Evolutionary conservation across 768 basidiomycete species (phyloP).

Genomic region (Trametes sanguinea): DNA sequence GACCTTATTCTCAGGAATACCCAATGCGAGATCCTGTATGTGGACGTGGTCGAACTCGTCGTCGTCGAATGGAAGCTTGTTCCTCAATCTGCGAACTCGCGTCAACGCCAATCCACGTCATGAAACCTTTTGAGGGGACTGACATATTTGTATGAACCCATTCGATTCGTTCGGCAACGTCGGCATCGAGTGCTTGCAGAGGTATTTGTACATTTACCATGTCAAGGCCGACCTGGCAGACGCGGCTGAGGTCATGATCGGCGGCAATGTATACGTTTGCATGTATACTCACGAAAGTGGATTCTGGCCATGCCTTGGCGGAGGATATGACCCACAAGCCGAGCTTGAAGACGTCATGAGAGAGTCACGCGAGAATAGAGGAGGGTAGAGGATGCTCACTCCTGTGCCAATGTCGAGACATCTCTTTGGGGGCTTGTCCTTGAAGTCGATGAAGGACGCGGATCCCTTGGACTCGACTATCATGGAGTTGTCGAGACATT

Average conservation of each 20-base stretch:
- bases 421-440: constrained; percentile 49
- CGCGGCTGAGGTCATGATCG: neutral
- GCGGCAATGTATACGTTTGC: neutral
- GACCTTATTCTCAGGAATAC: constrained; percentile 77
- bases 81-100: constrained; percentile 56
- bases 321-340: constrained; percentile 75
- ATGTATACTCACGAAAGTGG: constrained; percentile 55
- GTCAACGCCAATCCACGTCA: neutral
- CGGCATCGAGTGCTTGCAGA: constrained; percentile 48
- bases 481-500: constrained; percentile 23
- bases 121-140: constrained; percentile 25
- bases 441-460: constrained; percentile 61
- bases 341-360: constrained; percentile 41
- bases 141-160: constrained; percentile 85
- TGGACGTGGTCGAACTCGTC: constrained; percentile 85
- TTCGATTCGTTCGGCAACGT: constrained; percentile 56
- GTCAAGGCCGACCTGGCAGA: constrained; percentile 71
- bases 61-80: constrained; percentile 77
- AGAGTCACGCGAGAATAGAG: neutral
- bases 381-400: constrained; percentile 40
- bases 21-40: constrained; percentile 41
- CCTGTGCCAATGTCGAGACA: constrained; percentile 76
- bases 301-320: constrained; percentile 68
- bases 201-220: constrained; percentile 75
- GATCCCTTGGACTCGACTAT: constrained; percentile 47